Base-by-base conservation (phyloP, 2,329 filamentous ascomycete genomes). In the Diplodia corticola region DNA sequence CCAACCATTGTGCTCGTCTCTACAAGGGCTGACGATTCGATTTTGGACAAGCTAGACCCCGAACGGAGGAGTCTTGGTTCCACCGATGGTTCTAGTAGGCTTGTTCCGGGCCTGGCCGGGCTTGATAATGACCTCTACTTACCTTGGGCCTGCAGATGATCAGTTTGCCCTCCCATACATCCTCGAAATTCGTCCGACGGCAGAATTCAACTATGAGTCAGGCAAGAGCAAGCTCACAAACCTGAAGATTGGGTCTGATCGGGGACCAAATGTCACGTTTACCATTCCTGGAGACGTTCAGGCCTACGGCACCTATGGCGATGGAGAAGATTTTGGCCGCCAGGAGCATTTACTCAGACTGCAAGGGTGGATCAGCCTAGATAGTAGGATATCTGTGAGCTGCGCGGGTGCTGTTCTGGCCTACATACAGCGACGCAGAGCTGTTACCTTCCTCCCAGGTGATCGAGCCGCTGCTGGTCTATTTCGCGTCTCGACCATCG, bases 361-460 rank as follows among this genome's bases (percentile, higher is more conserved):
- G 9, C 87, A 89, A 3, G 85, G 90, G 1, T 86, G 82, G 68
- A 84, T 96, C 68, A 88, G 96, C 72, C 80, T 95, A 64, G 89
- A 94, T 2, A 94, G 90, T 71, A 81, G 78, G 5, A 75, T 91
- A 13, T 91, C 92, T 2, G 82, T 96, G 55, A 91, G 92, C 3
- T 98, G 95, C 77, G 91, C 90, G 28, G 92, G 93, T n/a, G 93
- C 93, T 28, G 80, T 98, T 2, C 79, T 98, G n/a, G 85, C 86
- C 5, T 91, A 96, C 69, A 77, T 97, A 26, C 87, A 92, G 71
- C 87, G 91, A 63, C 85, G 88, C 70, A 84, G 84, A 73, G 85
- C 88, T 46, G 83, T 85, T 2, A 84, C 87, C 40, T 89, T 87
- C 71, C 79, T 89, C 2, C 85, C 88, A 1, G 85, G 86, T 30